Evolutionary conservation across 2,329 filamentous ascomycete species (phyloP).

Genomic region (Aspergillus neoniger): DNA sequence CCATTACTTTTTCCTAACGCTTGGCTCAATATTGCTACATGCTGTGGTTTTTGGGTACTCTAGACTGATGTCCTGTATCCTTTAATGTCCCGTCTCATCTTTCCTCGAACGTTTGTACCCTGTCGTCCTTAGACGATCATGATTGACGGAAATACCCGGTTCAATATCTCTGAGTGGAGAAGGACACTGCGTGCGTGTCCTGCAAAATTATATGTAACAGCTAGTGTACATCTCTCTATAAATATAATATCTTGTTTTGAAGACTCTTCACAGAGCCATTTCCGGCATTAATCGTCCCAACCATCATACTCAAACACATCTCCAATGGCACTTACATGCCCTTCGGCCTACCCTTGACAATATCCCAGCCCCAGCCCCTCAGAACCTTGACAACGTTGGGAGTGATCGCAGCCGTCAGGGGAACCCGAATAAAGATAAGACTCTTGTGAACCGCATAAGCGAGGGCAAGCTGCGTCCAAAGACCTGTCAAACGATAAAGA

Average conservation of each 20-base stretch:
- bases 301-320: not conserved
- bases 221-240: conserved; percentile 32
- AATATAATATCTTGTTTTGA: conserved; percentile 17
- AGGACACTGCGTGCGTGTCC: conserved; percentile 13
- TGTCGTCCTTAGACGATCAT: conserved; percentile 6
- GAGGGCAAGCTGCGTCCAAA: conserved; percentile 84
- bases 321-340: conserved; percentile 22
- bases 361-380: conserved; percentile 88
- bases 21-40: not conserved
- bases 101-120: conserved; percentile 4
- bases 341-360: conserved; percentile 70
- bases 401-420: conserved; percentile 83
- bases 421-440: conserved; percentile 94
- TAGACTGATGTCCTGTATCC: not conserved
- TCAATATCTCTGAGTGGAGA: conserved; percentile 25
- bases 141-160: conserved; percentile 11
- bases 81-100: conserved; percentile 4
- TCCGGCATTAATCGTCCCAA: not conserved
- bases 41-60: not conserved
- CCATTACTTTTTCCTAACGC: not conserved
- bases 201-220: conserved; percentile 33
- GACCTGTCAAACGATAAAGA: conserved; percentile 45
- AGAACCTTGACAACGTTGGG: conserved; percentile 93
- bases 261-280: conserved; percentile 26
- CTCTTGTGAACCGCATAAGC: conserved; percentile 98